These are phyloP conservation scores for Macrophomina tecta DNA, from an alignment of 2,329 filamentous ascomycete species.

Conservation along the genomic window DNA sequence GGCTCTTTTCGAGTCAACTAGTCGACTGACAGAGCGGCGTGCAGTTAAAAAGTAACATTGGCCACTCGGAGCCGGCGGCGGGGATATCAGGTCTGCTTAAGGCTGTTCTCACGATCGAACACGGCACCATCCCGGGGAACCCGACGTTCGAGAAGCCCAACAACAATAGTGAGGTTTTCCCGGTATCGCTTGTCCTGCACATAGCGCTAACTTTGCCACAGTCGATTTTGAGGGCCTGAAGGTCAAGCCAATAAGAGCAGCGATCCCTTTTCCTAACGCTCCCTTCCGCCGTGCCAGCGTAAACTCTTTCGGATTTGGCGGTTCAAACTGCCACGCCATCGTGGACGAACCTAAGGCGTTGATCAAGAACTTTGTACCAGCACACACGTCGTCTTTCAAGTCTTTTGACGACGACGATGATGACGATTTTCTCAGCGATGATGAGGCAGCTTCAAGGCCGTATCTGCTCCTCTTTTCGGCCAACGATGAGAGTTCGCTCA, in stretches of 20 bases:
- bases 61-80: slow-evolving; percentile 39
- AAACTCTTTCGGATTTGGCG: slow-evolving; percentile 37
- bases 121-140: slow-evolving; percentile 32
- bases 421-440: slow-evolving; percentile 25
- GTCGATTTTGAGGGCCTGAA: slow-evolving; percentile 20
- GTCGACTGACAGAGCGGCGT: too few species aligned
- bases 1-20: too few species aligned
- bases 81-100: slow-evolving; percentile 40
- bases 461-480: slow-evolving; percentile 27
- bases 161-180: not conserved
- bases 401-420: slow-evolving; percentile 15
- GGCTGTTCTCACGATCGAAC: slow-evolving; percentile 36
- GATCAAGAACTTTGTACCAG: not conserved
- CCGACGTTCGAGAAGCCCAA: slow-evolving; percentile 30
- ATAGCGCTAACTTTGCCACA: not conserved
- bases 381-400: slow-evolving; percentile 21
- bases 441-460: not conserved
- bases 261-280: slow-evolving; percentile 31
- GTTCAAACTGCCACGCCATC: slow-evolving; percentile 37
- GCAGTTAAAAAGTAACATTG: slow-evolving; percentile 40
- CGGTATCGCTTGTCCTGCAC: too few species aligned
- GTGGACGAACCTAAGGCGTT: slow-evolving; percentile 30
- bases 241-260: not conserved
- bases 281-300: slow-evolving; percentile 32
- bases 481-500: slow-evolving; percentile 28